phyloP scores from a whole-genome alignment of 148 eudicot species.

The Camellia lanceoleosa region DNA sequence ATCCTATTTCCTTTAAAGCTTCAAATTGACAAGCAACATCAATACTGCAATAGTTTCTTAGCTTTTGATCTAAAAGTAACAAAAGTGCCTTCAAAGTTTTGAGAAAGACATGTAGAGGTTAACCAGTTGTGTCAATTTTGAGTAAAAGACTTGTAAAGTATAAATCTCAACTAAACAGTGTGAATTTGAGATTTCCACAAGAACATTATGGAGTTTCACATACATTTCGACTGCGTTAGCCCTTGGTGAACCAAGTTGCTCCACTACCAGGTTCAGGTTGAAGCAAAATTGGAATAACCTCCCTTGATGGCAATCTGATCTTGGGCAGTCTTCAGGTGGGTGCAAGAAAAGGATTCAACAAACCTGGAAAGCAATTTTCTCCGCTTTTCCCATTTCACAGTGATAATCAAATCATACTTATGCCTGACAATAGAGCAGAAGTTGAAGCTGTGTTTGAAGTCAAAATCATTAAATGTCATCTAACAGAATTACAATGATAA shows the following conservation, averaged over 20 bases:
- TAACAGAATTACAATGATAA: neutral
- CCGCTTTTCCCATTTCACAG: constrained; percentile 76
- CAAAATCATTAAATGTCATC: neutral
- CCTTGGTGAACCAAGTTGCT: constrained; percentile 89
- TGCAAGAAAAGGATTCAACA: constrained; percentile 82
- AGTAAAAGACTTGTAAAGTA: neutral
- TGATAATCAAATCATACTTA: constrained; percentile 81
- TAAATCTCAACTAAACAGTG: neutral
- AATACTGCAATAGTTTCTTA: neutral
- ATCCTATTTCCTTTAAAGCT: neutral
- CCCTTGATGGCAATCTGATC: constrained; percentile 97
- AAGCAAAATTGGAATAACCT: constrained; percentile 86
- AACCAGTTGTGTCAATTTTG: neutral
- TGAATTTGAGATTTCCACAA: neutral
- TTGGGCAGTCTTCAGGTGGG: constrained; percentile 88
- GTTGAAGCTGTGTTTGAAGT: constrained; percentile 9
- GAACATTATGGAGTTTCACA: constrained; percentile 14
- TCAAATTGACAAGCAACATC: constrained; percentile 15
- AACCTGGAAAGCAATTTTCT: constrained; percentile 93
- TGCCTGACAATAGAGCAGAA: constrained; percentile 46
- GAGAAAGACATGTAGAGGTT: neutral
- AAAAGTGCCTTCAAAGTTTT: neutral
- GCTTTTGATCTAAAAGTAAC: neutral
- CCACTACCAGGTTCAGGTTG: constrained; percentile 55
- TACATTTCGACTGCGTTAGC: constrained; percentile 89